Base-by-base conservation (phyloP, 169 alveolate genomes). In the Miamiensis avidus region DNA sequence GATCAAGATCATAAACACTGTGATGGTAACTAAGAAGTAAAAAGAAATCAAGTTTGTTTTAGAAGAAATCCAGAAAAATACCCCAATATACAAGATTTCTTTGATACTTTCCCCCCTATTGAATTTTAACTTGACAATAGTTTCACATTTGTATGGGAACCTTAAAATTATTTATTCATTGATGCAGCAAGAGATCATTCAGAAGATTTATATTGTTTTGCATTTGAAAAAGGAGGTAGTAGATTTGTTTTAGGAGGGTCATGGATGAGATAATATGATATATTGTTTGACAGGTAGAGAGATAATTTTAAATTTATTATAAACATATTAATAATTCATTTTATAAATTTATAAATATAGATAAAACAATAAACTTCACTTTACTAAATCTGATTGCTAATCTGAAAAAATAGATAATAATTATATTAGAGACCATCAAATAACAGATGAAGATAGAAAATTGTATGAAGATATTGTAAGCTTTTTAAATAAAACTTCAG, bases 41-140 rank as follows among this genome's bases (percentile, higher is more conserved):
- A 1, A 0, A 33, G 29, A n/a, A 29, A 26, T 34, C 25, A 77
- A 31, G 33, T 15, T 25, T 77, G 82, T 33, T 69, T 1, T 25
- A 33, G 33, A 26, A 77, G 32, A 32, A 11, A 77, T n/a, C 25
- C 74, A 1, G 29, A 79, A 49, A 33, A 79, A 20, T 34, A 29
- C n/a, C 74, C 74, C 15, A 79, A 65, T 16, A 33, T 79, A 0
- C 64, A 79, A 49, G 76, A 79, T 64, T 79, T 79, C 29, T 79
- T 79, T 49, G 73, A 79, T 16, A 34, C 77, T 1, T 79, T 79
- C 76, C 84, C 84, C 15, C 64, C 31, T 0, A 11, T 79, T 29
- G 75, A 79, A 20, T 79, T 79, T 79, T 31, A 79, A 28, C 29
- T 79, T 27, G 75, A 32, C 6, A 72, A 79, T 28, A 29, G 29